Conservation (phyloP, 106 monocot genomes). For the Narthecium ossifragum region DNA sequence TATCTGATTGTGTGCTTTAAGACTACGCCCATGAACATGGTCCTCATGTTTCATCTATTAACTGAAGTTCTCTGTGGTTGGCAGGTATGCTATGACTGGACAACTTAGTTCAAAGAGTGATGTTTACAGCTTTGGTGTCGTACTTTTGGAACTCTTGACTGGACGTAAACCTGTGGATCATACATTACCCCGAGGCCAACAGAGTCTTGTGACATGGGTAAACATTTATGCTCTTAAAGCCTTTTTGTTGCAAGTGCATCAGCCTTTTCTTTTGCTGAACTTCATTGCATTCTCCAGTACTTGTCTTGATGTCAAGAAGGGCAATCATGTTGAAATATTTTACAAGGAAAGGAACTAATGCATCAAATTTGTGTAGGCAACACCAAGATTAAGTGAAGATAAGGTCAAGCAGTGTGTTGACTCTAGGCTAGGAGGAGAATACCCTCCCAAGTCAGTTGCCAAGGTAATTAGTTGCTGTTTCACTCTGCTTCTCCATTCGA, state of each 20-base stretch:
- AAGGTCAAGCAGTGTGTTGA: slow-evolving; percentile 28
- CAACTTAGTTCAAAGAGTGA: slow-evolving; percentile 42
- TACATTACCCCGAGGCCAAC: slow-evolving; percentile 35
- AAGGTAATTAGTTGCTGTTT: slow-evolving; percentile 19
- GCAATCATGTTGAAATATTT: background rate
- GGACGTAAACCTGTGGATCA: slow-evolving; percentile 49
- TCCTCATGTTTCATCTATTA: background rate
- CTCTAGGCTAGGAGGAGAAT: slow-evolving; percentile 16
- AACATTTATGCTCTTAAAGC: background rate
- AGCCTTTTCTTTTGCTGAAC: background rate
- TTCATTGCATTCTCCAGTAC: background rate
- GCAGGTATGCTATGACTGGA: slow-evolving; percentile 42
- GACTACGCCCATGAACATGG: background rate
- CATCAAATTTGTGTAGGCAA: slow-evolving; percentile 14
- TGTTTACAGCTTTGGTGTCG: slow-evolving; percentile 49
- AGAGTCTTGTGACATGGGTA: slow-evolving; percentile 47
- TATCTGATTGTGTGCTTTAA: background rate
- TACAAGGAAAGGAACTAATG: background rate
- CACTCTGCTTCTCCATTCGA: background rate
- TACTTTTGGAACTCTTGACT: slow-evolving; percentile 44
- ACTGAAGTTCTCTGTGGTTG: background rate
- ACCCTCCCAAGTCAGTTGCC: slow-evolving; percentile 24
- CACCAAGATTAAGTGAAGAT: slow-evolving; percentile 32
- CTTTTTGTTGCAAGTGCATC: too few species aligned
- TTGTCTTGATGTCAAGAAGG: background rate